A percentile compares a stretch with the other conserved stretches of the same genome.
Conservation (phyloP, 805 yeast species). For the Candida ovalis region DNA sequence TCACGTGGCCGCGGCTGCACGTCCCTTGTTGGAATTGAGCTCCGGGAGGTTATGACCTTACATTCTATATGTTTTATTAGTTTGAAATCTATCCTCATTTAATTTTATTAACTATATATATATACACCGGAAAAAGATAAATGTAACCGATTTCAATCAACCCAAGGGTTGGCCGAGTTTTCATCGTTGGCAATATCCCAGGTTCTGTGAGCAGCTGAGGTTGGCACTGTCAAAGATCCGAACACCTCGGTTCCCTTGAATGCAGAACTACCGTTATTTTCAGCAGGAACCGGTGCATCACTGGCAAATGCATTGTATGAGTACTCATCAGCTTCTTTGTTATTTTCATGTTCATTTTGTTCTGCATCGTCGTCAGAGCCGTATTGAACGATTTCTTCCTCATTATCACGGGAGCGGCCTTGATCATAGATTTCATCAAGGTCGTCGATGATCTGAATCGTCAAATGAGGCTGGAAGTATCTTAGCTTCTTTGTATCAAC, state of each 20-base stretch:
- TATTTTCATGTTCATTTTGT: neutral
- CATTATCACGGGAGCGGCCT: slow-evolving; percentile 6
- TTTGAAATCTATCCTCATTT: neutral
- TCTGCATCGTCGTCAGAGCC: slow-evolving; percentile 13
- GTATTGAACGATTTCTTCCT: slow-evolving; percentile 6
- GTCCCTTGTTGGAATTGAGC: too few species aligned
- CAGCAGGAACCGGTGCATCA: neutral
- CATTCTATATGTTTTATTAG: neutral
- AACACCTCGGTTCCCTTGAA: slow-evolving; percentile 44
- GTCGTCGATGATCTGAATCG: slow-evolving; percentile 64
- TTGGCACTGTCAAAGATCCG: slow-evolving; percentile 45
- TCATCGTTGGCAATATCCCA: slow-evolving; percentile 49
- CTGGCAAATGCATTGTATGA: slow-evolving; percentile 11
- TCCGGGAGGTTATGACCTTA: too few species aligned
- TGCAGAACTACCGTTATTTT: slow-evolving; percentile 10
- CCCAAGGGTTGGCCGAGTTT: slow-evolving; percentile 70
- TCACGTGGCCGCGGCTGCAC: too few species aligned
- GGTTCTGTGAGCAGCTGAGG: slow-evolving; percentile 45
- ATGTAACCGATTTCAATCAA: neutral
- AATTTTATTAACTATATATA: too few species aligned
- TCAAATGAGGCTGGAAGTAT: slow-evolving; percentile 67
- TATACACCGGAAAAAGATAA: neutral
- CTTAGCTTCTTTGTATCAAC: slow-evolving; percentile 48
- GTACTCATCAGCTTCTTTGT: slow-evolving; percentile 9
- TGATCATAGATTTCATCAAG: slow-evolving; percentile 63